Conservation (phyloP, 2,329 filamentous ascomycete genomes). For the Scleromitrula shiraiana region DNA sequence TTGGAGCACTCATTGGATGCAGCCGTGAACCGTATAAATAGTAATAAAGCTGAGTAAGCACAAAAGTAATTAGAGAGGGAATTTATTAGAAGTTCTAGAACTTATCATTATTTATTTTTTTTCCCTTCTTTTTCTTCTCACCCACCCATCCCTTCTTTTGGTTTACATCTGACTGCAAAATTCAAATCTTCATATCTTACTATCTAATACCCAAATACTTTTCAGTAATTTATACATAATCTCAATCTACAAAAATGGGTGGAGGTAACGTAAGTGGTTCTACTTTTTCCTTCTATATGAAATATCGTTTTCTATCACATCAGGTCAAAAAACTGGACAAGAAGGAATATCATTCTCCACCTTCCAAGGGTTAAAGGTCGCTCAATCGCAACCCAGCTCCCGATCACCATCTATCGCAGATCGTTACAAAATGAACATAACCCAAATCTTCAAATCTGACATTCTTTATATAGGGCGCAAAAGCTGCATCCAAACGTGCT, state of each 20-base stretch:
- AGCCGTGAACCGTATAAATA: too few relatives aligned
- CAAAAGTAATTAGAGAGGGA: too few relatives aligned
- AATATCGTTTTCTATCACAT: background rate
- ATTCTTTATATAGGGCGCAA: constrained; percentile 44
- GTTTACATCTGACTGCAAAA: too few relatives aligned
- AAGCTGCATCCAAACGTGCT: constrained; percentile 64
- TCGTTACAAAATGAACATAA: constrained; percentile 2
- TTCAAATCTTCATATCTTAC: too few relatives aligned
- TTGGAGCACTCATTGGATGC: too few relatives aligned
- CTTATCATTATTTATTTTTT: too few relatives aligned
- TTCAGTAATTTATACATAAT: background rate
- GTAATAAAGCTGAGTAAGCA: too few relatives aligned
- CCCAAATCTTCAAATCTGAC: background rate
- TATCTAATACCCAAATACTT: background rate
- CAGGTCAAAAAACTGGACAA: background rate
- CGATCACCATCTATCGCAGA: background rate
- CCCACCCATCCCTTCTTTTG: too few relatives aligned
- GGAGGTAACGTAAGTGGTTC: constrained; percentile 13
- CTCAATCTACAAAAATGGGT: constrained; percentile 9
- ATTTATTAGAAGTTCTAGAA: too few relatives aligned
- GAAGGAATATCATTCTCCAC: background rate
- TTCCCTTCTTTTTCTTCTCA: too few relatives aligned
- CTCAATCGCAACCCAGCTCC: background rate
- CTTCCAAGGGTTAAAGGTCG: background rate
- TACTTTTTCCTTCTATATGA: background rate